Evolutionary conservation across 805 yeast genomes (phyloP).

Genomic region (Nakazawaea anatomiae): DNA sequence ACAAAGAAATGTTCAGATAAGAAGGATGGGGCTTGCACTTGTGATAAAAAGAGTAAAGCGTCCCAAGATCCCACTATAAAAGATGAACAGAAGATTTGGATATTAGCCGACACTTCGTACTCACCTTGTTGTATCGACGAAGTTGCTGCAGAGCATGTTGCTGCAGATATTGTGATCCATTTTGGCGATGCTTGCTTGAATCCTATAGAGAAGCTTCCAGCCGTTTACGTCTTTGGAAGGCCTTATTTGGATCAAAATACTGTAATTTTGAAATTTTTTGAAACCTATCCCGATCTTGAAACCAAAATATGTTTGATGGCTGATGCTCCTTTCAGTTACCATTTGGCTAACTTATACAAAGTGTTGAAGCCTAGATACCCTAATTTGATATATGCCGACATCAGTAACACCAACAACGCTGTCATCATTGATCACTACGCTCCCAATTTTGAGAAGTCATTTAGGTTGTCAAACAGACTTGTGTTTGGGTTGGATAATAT

Average conservation of each 20-base stretch:
- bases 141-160: constrained; percentile 91
- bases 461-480: constrained; percentile 20
- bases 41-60: constrained; percentile 17
- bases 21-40: constrained; percentile 20
- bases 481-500: constrained; percentile 20
- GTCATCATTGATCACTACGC: constrained; percentile 19
- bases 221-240: constrained; percentile 74
- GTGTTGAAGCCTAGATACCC: constrained; percentile 26
- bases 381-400: constrained; percentile 31
- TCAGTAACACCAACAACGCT: constrained; percentile 25
- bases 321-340: constrained; percentile 58
- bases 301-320: constrained; percentile 61
- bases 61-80: background rate
- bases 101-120: constrained; percentile 92
- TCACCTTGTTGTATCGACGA: constrained; percentile 96
- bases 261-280: constrained; percentile 33
- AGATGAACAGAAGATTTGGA: constrained; percentile 46
- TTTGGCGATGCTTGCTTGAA: constrained; percentile 94
- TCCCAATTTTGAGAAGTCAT: background rate
- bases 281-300: constrained; percentile 31
- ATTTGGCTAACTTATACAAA: constrained; percentile 34
- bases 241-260: constrained; percentile 44
- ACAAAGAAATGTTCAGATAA: constrained; percentile 4
- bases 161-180: constrained; percentile 80
- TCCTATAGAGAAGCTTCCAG: constrained; percentile 66